phyloP scores from a whole-genome alignment of 371 early-diverging fungal species.

The Rhizopus stolonifer region DNA sequence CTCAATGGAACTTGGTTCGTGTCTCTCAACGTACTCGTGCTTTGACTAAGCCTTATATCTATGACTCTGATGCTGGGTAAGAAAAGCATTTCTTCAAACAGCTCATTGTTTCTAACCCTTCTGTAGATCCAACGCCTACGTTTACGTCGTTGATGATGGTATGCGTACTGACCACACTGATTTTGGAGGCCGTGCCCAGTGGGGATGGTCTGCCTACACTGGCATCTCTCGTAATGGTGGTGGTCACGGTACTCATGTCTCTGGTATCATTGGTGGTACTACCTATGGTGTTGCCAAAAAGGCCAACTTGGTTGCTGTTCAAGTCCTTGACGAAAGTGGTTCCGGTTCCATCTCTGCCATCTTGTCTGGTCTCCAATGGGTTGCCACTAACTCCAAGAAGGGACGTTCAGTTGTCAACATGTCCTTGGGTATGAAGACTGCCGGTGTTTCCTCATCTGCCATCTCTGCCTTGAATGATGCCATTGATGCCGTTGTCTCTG shows the following conservation, averaged over 20 bases:
- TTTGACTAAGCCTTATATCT: slow-evolving; percentile 30
- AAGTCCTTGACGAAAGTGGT: slow-evolving; percentile 73
- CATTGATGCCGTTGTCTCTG: slow-evolving; percentile 45
- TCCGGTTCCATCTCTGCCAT: slow-evolving; percentile 66
- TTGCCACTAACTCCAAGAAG: slow-evolving; percentile 35
- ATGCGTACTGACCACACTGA: slow-evolving; percentile 48
- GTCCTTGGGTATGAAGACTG: slow-evolving; percentile 50
- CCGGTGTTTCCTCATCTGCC: slow-evolving; percentile 7
- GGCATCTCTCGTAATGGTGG: slow-evolving; percentile 24
- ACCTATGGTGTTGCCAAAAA: slow-evolving; percentile 90
- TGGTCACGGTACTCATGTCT: slow-evolving; percentile 69
- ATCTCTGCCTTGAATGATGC: slow-evolving; percentile 34
- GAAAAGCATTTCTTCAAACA: background rate
- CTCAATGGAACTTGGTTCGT: slow-evolving; percentile 46
- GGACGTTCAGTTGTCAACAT: slow-evolving; percentile 44
- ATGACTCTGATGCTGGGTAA: slow-evolving; percentile 27
- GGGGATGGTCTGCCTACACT: slow-evolving; percentile 62
- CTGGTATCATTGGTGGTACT: slow-evolving; percentile 76
- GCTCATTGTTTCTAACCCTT: background rate
- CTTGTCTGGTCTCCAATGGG: slow-evolving; percentile 75
- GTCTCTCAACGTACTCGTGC: slow-evolving; percentile 29
- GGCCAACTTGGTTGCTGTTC: slow-evolving; percentile 78
- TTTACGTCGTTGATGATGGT: slow-evolving; percentile 58
- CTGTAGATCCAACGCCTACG: slow-evolving; percentile 41
- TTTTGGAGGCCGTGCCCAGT: slow-evolving; percentile 60